These are phyloP conservation scores for Epichloe typhina DNA, from an alignment of 2,329 filamentous ascomycete genomes.

Conservation along the genomic window DNA sequence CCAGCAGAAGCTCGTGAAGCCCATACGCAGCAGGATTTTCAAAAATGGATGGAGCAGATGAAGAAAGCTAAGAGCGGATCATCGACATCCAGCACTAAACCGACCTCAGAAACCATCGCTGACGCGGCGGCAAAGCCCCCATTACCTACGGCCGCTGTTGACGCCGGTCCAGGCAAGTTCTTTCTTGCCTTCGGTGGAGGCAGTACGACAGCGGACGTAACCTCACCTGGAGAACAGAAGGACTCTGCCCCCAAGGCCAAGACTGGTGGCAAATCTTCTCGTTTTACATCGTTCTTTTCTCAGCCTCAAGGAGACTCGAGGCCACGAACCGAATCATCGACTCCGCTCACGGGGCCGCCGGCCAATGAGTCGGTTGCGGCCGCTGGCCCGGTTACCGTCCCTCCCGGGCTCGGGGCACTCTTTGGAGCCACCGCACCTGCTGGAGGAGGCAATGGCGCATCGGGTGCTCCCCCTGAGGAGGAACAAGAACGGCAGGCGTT, in stretches of 20 bases:
- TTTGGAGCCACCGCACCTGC: neutral
- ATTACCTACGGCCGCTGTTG: constrained; percentile 47
- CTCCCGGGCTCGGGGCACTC: constrained; percentile 4
- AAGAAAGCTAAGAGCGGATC: constrained; percentile 45
- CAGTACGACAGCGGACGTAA: constrained; percentile 29
- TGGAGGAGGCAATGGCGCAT: neutral
- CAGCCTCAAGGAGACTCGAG: constrained; percentile 36
- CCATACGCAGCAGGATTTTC: constrained; percentile 81
- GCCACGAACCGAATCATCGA: constrained; percentile 35
- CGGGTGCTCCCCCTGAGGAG: constrained; percentile 32
- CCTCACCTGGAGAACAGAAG: constrained; percentile 37
- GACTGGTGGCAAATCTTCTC: constrained; percentile 53
- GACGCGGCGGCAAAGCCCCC: constrained; percentile 42
- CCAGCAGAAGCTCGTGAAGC: constrained; percentile 54
- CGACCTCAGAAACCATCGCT: constrained; percentile 21
- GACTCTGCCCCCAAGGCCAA: constrained; percentile 37
- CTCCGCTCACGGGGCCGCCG: constrained; percentile 23
- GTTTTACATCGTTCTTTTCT: constrained; percentile 71
- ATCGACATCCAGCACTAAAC: constrained; percentile 13
- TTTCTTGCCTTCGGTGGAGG: constrained; percentile 46
- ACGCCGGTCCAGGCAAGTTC: constrained; percentile 63
- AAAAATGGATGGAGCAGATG: constrained; percentile 89
- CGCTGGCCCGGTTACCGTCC: constrained; percentile 1
- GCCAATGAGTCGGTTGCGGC: constrained; percentile 6
- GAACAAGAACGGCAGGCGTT: constrained; percentile 86